Base-by-base conservation (phyloP, 768 basidiomycete species). In the Agaricus subrufescens region DNA sequence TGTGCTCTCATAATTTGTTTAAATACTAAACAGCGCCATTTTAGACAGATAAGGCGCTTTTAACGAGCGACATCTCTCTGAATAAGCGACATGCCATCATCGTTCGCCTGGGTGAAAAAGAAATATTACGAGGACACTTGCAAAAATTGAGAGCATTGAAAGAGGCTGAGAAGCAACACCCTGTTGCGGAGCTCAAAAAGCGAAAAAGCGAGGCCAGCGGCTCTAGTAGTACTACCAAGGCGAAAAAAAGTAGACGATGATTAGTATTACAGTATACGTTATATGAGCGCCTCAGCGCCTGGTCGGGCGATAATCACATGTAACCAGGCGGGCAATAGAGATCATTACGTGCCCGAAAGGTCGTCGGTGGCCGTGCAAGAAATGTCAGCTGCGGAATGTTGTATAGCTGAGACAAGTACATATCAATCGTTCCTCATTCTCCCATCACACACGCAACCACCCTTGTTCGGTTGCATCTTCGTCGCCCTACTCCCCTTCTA, bases 31-130 rank as follows among this genome's bases (percentile, higher is more conserved):
- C 15, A 10, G 29, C 23, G 3, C 56, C 30, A 29, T 27, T 15
- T 31, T 45, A 50, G 73, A 66, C 84, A 73, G 82, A 85, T 43
- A 84, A 89, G 51, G 74, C 76, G 54, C 53, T 57, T 10, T 68
- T 84, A 4, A 68, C 78, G 23, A 64, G 60, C 14, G 55, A 53
- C n/a, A 65, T 81, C 1, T 54, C 75, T 3, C 55, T 72, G 51
- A 82, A 84, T 61, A 79, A 75, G 62, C 74, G 73, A 57, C 75
- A 85, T 56, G 92, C 93, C 1, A 65, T 86, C 7, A 71, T 89
- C 46, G 90, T 94, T 11, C 79, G 93, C 37, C 66, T 91, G 9
- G 89, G 90, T 3, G 93, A 95, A 73, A 93, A 93, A 71, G 71
- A 79, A 25, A 84, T 94, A 11, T 63, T 94, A 52, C 53, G 61